Conservation (phyloP, 2,329 filamentous ascomycete genomes). For the Colletotrichum acutatum region DNA sequence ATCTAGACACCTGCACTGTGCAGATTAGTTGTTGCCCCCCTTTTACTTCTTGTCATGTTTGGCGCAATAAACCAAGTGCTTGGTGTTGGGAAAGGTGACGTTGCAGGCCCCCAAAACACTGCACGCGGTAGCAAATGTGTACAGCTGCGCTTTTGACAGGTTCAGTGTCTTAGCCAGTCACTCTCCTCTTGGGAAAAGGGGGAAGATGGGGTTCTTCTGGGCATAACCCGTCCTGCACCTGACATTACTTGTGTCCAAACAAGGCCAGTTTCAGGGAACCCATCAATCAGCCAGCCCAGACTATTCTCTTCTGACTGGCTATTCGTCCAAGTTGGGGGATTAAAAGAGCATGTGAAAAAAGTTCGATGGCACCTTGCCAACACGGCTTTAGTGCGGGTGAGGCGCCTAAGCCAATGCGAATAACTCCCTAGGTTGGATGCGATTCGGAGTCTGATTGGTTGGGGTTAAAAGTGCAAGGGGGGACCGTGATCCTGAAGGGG, state of each 20-base stretch:
- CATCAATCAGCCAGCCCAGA: not conserved
- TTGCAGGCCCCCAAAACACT: not conserved
- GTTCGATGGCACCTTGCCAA: conserved; percentile 15
- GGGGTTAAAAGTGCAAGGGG: conserved; percentile 23
- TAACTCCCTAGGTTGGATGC: conserved; percentile 7
- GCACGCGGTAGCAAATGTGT: not conserved
- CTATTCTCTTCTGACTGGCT: not conserved
- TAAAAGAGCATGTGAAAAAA: conserved; percentile 18
- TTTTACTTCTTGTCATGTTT: not conserved
- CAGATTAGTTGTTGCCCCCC: not conserved
- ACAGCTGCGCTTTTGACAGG: conserved; percentile 7
- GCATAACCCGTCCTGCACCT: conserved; percentile 1
- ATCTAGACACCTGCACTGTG: conserved; percentile 5
- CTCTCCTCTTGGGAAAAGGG: not conserved
- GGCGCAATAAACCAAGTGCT: not conserved
- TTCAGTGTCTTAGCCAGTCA: not conserved
- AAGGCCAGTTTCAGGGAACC: conserved; percentile 11
- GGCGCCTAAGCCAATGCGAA: conserved; percentile 12
- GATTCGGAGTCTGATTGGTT: conserved; percentile 8
- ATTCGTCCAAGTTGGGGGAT: conserved; percentile 17
- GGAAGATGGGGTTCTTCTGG: not conserved
- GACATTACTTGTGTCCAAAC: conserved; percentile 6
- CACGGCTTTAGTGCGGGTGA: conserved; percentile 20
- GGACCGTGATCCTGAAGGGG: conserved; percentile 18
- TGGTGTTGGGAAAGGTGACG: not conserved